A percentile compares a stretch with the other conserved stretches of the same genome.
These are phyloP conservation scores for Blechomonas ayalai DNA, from an alignment of 208 protist genomes.

Conservation along the genomic window DNA sequence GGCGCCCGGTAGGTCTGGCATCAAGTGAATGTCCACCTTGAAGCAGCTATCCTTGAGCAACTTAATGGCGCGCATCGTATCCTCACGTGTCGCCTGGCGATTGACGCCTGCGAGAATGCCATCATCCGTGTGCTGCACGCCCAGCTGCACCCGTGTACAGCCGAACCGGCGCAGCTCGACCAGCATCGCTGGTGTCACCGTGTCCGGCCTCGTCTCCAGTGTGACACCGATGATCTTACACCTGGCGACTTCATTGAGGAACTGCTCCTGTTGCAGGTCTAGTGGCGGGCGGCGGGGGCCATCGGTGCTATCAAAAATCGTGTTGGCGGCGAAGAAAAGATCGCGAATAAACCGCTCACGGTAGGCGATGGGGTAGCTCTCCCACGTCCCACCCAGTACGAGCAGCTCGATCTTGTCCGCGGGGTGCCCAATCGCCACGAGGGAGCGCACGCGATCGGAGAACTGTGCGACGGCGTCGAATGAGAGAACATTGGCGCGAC, in stretches of 20 bases:
- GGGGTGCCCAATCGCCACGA: constrained; percentile 84
- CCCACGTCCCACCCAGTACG: constrained; percentile 99
- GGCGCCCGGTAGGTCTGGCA: constrained; percentile 98
- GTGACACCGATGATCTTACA: constrained; percentile 98
- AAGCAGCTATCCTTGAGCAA: constrained; percentile 96
- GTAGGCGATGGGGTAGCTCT: constrained; percentile 94
- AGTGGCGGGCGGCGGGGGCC: constrained; percentile 37
- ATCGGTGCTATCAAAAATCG: constrained; percentile 35
- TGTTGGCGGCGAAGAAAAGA: constrained; percentile 89
- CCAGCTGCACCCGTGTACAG: constrained; percentile 98
- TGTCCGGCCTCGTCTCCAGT: constrained; percentile 99
- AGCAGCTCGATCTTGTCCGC: constrained; percentile 97
- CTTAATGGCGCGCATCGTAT: constrained; percentile 92
- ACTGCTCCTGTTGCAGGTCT: constrained; percentile 75
- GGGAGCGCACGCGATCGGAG: constrained; percentile 64
- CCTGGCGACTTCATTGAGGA: constrained; percentile 88
- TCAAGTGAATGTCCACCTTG: constrained; percentile 99
- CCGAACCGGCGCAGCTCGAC: constrained; percentile 88
- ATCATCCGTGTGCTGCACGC: constrained; percentile 98
- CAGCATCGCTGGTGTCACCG: constrained; percentile 89
- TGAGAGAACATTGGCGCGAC: constrained; percentile 72
- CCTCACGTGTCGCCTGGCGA: constrained; percentile 92
- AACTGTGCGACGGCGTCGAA: constrained; percentile 84
- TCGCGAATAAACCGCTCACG: constrained; percentile 83
- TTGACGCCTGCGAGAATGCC: constrained; percentile 91